Evolutionary conservation across 177 flowering plant species (phyloP).

Genomic region (Tripterygium wilfordii): DNA sequence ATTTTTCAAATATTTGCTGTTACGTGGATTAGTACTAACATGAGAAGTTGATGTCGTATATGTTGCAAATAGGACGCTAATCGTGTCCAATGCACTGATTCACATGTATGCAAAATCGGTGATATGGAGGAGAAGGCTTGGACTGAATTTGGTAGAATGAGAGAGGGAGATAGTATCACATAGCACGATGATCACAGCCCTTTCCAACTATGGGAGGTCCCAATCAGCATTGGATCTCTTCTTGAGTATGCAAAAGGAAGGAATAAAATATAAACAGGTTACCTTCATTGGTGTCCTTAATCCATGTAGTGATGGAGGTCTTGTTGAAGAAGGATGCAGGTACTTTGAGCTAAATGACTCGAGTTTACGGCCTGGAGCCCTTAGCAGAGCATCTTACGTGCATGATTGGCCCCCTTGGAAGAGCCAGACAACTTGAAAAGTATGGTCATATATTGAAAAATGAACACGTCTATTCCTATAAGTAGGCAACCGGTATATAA

Average conservation of each 20-base stretch:
- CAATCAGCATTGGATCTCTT: conserved; percentile 13
- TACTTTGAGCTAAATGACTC: conserved; percentile 16
- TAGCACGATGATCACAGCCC: conserved; percentile 15
- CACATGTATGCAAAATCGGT: conserved; percentile 23
- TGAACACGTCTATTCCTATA: too few species aligned
- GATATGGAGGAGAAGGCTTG: conserved; percentile 7
- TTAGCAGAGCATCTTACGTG: conserved; percentile 14
- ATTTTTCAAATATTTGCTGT: too few species aligned
- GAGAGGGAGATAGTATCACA: conserved; percentile 14
- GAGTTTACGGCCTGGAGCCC: conserved; percentile 10
- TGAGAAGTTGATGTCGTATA: too few species aligned
- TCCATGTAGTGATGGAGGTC: conserved; percentile 18
- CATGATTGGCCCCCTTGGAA: conserved; percentile 21
- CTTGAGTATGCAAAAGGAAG: conserved; percentile 18
- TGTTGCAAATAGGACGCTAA: conserved; percentile 11
- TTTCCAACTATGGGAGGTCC: conserved; percentile 16
- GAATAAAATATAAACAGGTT: conserved; percentile 16
- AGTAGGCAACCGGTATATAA: too few species aligned
- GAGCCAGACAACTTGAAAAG: conserved; percentile 13
- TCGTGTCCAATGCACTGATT: conserved; percentile 16
- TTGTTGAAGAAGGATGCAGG: conserved; percentile 16
- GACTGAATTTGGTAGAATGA: conserved; percentile 17
- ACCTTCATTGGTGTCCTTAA: conserved; percentile 15
- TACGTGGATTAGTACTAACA: too few species aligned
- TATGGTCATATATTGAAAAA: conserved; percentile 3